Percentiles rank a stretch among this genome's conserved stretches.
Evolutionary conservation across 1,284 basidiomycete genomes (phyloP).

Genomic region (Cryptococcus sp.): DNA sequence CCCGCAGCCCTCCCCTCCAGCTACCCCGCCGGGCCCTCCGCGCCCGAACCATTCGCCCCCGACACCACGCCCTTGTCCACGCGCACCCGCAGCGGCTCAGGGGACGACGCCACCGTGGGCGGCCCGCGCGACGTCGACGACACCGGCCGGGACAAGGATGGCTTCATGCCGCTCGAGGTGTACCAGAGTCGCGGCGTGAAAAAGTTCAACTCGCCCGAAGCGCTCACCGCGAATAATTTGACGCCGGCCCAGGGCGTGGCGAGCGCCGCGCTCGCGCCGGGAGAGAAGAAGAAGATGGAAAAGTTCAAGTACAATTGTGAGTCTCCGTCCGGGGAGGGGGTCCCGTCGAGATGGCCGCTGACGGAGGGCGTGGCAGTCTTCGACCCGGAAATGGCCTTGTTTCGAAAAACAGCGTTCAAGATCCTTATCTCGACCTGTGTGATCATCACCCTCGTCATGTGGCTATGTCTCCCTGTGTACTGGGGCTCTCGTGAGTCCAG

Average conservation of each 20-base stretch:
- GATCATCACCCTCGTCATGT: slow-evolving; percentile 41
- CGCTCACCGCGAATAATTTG: slow-evolving; percentile 5
- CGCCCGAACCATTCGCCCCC: background rate
- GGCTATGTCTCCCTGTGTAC: slow-evolving; percentile 47
- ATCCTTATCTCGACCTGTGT: slow-evolving; percentile 29
- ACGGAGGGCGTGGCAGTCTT: slow-evolving; percentile 10
- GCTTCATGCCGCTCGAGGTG: slow-evolving; percentile 4
- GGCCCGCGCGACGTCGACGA: too few relatives aligned
- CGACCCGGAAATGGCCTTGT: slow-evolving; percentile 31
- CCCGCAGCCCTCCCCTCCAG: background rate
- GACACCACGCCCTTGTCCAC: background rate
- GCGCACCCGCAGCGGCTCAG: too few relatives aligned
- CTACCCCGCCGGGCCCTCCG: background rate
- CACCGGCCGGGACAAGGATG: background rate
- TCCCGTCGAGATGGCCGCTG: background rate
- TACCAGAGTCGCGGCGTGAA: slow-evolving; percentile 2
- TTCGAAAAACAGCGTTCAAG: slow-evolving; percentile 38
- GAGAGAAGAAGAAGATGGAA: slow-evolving; percentile 5
- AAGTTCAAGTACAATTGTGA: slow-evolving; percentile 16
- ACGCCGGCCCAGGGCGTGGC: slow-evolving; percentile 2
- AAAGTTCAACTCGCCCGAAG: slow-evolving; percentile 7
- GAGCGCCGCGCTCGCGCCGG: background rate
- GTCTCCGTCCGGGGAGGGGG: background rate
- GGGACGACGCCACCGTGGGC: too few relatives aligned
- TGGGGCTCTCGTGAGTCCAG: slow-evolving; percentile 52